Conservation (phyloP, 2,329 filamentous ascomycete genomes). For the Nemania sp. region DNA sequence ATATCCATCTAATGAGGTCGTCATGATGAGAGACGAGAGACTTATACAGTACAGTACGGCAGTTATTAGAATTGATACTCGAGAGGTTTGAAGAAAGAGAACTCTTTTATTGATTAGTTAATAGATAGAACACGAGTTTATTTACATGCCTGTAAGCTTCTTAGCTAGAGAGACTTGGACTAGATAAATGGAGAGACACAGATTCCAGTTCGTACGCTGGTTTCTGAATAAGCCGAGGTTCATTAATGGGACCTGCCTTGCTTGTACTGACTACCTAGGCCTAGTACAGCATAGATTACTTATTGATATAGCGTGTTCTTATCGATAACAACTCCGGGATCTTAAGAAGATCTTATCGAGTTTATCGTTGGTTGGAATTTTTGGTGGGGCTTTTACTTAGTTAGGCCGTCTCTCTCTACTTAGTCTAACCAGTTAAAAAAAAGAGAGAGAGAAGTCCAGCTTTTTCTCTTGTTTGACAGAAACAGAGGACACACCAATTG, state of each 20-base stretch:
- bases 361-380: constrained; percentile 20
- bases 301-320: too few species aligned
- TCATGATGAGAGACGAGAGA: constrained; percentile 27
- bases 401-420: too few species aligned
- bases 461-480: constrained; percentile 17
- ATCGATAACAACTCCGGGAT: too few species aligned
- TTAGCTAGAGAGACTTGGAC: too few species aligned
- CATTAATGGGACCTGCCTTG: not conserved
- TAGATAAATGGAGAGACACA: too few species aligned
- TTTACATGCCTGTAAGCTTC: constrained; percentile 1
- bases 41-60: not conserved
- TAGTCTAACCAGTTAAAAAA: constrained; percentile 21
- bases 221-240: constrained; percentile 25
- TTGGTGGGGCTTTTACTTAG: constrained; percentile 33
- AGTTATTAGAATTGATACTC: not conserved
- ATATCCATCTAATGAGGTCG: constrained; percentile 53
- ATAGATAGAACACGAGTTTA: not conserved
- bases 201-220: not conserved
- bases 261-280: too few species aligned
- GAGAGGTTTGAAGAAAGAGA: not conserved
- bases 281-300: too few species aligned
- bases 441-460: constrained; percentile 29
- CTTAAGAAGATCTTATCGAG: not conserved
- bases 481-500: constrained; percentile 33
- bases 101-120: not conserved